phyloP scores from a whole-genome alignment of 306 rosid species.

The Herpetospermum pedunculosum region DNA sequence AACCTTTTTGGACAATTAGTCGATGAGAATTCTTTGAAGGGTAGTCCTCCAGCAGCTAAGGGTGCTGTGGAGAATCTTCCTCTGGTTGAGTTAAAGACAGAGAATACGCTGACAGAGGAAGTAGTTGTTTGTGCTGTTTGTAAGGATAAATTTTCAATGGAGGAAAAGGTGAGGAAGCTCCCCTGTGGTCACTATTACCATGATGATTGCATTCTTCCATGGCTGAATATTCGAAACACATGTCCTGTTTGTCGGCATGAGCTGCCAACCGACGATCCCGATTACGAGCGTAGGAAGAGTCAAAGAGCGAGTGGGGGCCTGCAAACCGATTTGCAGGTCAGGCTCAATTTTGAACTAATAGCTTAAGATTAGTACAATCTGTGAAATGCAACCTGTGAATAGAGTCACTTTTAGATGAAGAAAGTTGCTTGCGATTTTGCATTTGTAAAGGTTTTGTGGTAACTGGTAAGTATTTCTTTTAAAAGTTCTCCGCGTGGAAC shows the following conservation, averaged over 20 bases:
- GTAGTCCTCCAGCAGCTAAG: slow-evolving; percentile 66
- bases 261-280: slow-evolving; percentile 76
- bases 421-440: background rate
- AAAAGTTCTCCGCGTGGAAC: background rate
- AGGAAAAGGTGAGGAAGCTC: slow-evolving; percentile 65
- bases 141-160: slow-evolving; percentile 45
- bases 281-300: slow-evolving; percentile 61
- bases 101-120: slow-evolving; percentile 36
- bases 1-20: slow-evolving; percentile 50
- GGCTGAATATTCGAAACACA: slow-evolving; percentile 74
- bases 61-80: slow-evolving; percentile 61
- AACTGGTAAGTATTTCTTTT: background rate
- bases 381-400: slow-evolving; percentile 15
- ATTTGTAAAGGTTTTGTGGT: slow-evolving; percentile 3
- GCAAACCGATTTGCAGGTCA: slow-evolving; percentile 26
- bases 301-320: slow-evolving; percentile 22
- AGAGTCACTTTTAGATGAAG: slow-evolving; percentile 22
- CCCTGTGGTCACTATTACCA: slow-evolving; percentile 84
- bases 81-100: slow-evolving; percentile 42
- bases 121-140: slow-evolving; percentile 63
- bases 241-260: slow-evolving; percentile 89
- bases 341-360: slow-evolving; percentile 26
- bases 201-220: slow-evolving; percentile 79
- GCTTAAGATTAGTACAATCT: slow-evolving; percentile 26
- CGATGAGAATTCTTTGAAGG: slow-evolving; percentile 48